A percentile compares a stretch with the other conserved stretches of the same genome.
Evolutionary conservation across 2,329 filamentous ascomycete genomes (phyloP).

Genomic region (Coniochaeta ligniaria): DNA sequence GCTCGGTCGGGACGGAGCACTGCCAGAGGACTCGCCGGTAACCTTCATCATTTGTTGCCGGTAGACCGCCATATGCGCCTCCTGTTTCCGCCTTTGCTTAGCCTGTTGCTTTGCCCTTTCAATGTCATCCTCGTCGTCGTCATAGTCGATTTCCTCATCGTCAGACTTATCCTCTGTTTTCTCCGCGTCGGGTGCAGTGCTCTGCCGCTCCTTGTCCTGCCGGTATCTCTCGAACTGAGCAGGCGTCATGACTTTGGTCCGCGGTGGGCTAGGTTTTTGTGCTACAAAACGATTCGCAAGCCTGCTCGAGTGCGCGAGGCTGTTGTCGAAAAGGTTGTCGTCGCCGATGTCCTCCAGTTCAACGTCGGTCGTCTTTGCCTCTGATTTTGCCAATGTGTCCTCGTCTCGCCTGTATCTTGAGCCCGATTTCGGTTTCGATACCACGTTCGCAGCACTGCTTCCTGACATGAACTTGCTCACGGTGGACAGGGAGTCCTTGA

Average conservation of each 20-base stretch:
- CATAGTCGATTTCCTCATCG: conserved; percentile 57
- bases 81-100: conserved; percentile 77
- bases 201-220: conserved; percentile 60
- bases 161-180: conserved; percentile 38
- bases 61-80: conserved; percentile 84
- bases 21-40: conserved; percentile 59
- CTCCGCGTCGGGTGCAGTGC: conserved; percentile 30
- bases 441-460: conserved; percentile 11
- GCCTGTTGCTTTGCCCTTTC: conserved; percentile 68
- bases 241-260: conserved; percentile 81
- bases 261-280: conserved; percentile 30
- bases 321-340: conserved; percentile 49
- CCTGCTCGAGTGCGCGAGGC: conserved; percentile 27
- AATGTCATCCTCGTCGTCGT: conserved; percentile 70
- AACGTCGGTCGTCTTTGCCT: conserved; percentile 7
- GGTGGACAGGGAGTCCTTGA: conserved; percentile 45
- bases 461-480: conserved; percentile 35
- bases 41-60: conserved; percentile 97
- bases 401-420: conserved; percentile 32
- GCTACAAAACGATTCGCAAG: conserved; percentile 26
- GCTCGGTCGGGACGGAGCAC: conserved; percentile 42
- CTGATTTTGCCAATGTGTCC: conserved; percentile 18
- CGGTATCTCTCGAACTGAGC: conserved; percentile 79
- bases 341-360: conserved; percentile 28
- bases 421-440: conserved; percentile 9